These are phyloP conservation scores for Lophiostoma macrostomum DNA, from an alignment of 495 filamentous ascomycete genomes.

Conservation along the genomic window DNA sequence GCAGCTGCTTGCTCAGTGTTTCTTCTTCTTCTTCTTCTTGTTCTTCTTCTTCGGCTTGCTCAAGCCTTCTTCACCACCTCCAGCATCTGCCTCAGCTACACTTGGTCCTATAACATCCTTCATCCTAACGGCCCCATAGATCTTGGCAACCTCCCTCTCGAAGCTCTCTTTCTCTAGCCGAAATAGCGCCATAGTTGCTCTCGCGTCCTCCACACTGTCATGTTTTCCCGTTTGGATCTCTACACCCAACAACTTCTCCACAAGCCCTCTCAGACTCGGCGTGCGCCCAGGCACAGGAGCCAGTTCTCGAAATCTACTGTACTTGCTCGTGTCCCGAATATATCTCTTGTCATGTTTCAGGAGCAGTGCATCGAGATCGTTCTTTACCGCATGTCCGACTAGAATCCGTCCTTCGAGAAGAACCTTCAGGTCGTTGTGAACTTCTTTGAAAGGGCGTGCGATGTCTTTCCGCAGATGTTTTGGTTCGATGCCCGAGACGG, in stretches of 20 bases:
- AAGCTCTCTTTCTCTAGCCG: constrained; percentile 75
- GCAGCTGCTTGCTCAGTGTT: no score
- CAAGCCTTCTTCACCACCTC: no score
- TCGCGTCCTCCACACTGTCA: constrained; percentile 81
- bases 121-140: constrained; percentile 43
- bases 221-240: constrained; percentile 79
- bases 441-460: constrained; percentile 58
- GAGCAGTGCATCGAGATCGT: constrained; percentile 75
- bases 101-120: no score
- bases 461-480: constrained; percentile 52
- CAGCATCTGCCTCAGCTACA: no score
- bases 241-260: constrained; percentile 71
- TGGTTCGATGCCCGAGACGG: constrained; percentile 73
- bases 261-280: constrained; percentile 71
- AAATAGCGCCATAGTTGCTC: constrained; percentile 85
- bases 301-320: constrained; percentile 67
- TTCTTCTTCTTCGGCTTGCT: no score
- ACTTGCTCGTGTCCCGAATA: constrained; percentile 80
- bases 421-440: constrained; percentile 67
- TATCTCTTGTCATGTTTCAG: constrained; percentile 71
- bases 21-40: no score
- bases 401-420: constrained; percentile 72
- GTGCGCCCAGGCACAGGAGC: constrained; percentile 63
- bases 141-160: constrained; percentile 67
- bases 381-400: constrained; percentile 84